Base-by-base conservation (phyloP, 2,329 filamentous ascomycete genomes). In the Tolypocladium album region DNA sequence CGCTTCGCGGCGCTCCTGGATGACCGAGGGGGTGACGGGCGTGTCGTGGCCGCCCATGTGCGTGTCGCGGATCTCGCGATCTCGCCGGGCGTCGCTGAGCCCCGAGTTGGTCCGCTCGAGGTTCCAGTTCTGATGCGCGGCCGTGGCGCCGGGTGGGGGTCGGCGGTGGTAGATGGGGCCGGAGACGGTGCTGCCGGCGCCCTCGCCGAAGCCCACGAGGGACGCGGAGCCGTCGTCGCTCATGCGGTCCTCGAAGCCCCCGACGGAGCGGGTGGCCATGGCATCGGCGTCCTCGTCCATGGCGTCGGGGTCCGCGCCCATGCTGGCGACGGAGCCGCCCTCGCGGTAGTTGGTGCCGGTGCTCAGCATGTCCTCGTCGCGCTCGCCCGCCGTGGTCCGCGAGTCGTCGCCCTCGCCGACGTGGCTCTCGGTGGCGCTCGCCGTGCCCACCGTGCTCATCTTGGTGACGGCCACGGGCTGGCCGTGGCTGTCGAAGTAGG, bases 181-280 rank as follows among this genome's bases (percentile, higher is more conserved):
- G 61, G 87, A 90, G 60, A 92, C 87, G 6, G 91, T 91, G 71
- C 88, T 91, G 66, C 88, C 90, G 12, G 93, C 92, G 40, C 92
- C 93, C 72, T 97, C 92, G 57, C 93, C 93, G 67, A 97, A 97
- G 0, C 89, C 93, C 12, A 97, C 93, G 7, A 97, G 80, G 63
- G 88, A 93, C 2, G 88, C 90, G 58, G 86, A 87, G 9, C 87
- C 88, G 68, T 96, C 91, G 67, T 96, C 92, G 67, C 89, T 93
- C 81, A 94, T 88, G 61, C 88, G 89, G 65, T 90, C 89, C 62
- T 84, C 81, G 61, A 76, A 82, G 4, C 77, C 80, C 24, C 76
- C 77, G 2, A 79, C 74, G 43, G 80, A 83, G 20, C 76, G 77
- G 40, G 71, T 76, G 3, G 75, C 72, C 59, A 78, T 63, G 55